Percentiles rank a stretch among this genome's conserved stretches.
phyloP scores from a whole-genome alignment of 139 green algal species.

The Desmodesmus armatus region DNA sequence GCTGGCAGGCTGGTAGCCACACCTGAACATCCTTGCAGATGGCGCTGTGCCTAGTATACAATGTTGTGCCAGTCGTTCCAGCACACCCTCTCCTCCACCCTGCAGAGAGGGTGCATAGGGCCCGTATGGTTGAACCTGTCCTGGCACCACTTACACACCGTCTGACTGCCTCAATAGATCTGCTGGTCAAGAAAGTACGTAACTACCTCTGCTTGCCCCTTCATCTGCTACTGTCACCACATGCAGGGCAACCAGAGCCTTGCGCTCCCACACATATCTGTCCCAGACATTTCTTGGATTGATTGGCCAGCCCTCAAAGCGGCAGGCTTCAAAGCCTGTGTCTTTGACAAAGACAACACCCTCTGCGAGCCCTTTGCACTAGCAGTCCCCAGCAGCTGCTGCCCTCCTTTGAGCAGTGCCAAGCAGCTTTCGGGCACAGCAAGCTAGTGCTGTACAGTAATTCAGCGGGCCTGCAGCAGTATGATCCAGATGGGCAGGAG shows the following conservation, averaged over 20 bases:
- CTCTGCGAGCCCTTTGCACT: constrained; percentile 85
- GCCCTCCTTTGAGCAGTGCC: constrained; percentile 64
- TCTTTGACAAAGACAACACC: constrained; percentile 99
- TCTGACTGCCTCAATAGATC: too few relatives aligned
- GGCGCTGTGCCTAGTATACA: background rate
- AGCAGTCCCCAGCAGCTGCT: constrained; percentile 50
- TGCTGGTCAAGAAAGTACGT: too few relatives aligned
- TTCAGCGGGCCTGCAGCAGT: constrained; percentile 92
- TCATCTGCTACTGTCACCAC: background rate
- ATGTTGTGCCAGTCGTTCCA: background rate
- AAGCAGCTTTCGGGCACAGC: constrained; percentile 66
- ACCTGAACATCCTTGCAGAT: background rate
- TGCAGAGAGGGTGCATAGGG: too few relatives aligned
- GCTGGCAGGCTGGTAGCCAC: background rate
- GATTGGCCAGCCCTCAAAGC: constrained; percentile 76
- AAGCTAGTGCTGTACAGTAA: constrained; percentile 91
- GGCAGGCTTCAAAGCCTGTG: constrained; percentile 82
- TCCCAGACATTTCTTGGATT: constrained; percentile 75
- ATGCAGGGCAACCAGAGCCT: constrained; percentile 68
- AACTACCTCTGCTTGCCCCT: too few relatives aligned
- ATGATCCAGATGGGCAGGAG: constrained; percentile 87
- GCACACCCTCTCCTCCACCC: background rate
- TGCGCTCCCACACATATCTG: constrained; percentile 79
- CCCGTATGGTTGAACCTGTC: too few relatives aligned
- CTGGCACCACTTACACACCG: too few relatives aligned